Conservation (phyloP, 768 basidiomycete species). For the Baorangia bicolor region DNA sequence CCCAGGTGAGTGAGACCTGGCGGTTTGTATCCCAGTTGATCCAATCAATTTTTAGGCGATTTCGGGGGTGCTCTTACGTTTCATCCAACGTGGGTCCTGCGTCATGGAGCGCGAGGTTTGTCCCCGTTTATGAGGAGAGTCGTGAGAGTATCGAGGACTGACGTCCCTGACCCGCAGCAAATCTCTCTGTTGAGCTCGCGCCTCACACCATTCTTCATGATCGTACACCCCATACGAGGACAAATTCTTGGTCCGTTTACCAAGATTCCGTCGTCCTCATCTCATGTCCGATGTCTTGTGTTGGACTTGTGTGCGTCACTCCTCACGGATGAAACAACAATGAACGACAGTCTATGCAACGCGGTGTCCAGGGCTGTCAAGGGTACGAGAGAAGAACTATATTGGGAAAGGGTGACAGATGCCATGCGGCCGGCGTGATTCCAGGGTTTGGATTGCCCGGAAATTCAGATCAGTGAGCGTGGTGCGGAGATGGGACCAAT, state of each 20-base stretch:
- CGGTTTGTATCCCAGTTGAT: slow-evolving; percentile 1
- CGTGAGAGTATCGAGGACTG: slow-evolving; percentile 6
- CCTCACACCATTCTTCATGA: slow-evolving; percentile 76
- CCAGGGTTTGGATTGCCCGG: slow-evolving; percentile 16
- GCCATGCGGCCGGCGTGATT: slow-evolving; percentile 26
- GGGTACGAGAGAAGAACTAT: slow-evolving; percentile 27
- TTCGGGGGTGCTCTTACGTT: slow-evolving; percentile 60
- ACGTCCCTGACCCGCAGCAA: slow-evolving; percentile 38
- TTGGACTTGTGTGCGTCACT: slow-evolving; percentile 57
- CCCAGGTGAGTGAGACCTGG: slow-evolving; percentile 50
- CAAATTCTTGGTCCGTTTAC: slow-evolving; percentile 73
- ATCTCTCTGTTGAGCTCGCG: slow-evolving; percentile 52
- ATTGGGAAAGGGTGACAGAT: slow-evolving; percentile 35
- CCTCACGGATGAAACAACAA: slow-evolving; percentile 14
- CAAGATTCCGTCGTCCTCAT: slow-evolving; percentile 49
- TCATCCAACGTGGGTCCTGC: slow-evolving; percentile 53
- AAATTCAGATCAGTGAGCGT: background rate
- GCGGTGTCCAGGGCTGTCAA: slow-evolving; percentile 29
- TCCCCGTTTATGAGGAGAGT: slow-evolving; percentile 8
- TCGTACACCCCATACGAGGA: slow-evolving; percentile 75
- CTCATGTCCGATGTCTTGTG: slow-evolving; percentile 51
- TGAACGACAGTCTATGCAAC: slow-evolving; percentile 17
- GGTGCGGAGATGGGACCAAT: slow-evolving; percentile 4
- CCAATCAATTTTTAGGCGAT: slow-evolving; percentile 41
- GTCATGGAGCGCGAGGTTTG: slow-evolving; percentile 46